Evolutionary conservation across 208 protist species (phyloP).

Genomic region (Trypanosomatidae sp.): DNA sequence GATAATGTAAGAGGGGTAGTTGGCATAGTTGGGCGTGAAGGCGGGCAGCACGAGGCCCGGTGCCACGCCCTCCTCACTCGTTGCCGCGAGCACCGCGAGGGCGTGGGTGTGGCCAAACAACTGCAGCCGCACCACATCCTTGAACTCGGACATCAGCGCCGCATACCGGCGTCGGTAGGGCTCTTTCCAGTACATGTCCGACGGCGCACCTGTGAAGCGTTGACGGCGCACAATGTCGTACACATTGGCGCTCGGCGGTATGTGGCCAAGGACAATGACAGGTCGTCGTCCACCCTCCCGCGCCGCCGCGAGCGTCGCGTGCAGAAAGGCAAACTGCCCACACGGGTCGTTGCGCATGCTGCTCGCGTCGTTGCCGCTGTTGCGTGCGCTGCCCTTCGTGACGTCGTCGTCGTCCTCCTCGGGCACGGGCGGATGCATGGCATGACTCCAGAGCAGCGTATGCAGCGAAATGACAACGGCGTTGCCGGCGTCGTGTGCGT

Average conservation of each 20-base stretch:
- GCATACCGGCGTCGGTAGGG: constrained; percentile 31
- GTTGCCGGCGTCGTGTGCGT: constrained; percentile 9
- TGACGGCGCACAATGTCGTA: constrained; percentile 19
- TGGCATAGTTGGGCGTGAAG: constrained; percentile 44
- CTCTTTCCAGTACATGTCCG: constrained; percentile 60
- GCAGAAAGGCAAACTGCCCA: constrained; percentile 53
- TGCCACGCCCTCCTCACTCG: constrained; percentile 5
- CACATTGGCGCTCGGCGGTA: constrained; percentile 40
- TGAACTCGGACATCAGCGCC: constrained; percentile 26
- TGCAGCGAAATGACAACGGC: constrained; percentile 55
- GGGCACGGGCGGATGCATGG: constrained; percentile 14
- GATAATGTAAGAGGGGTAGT: constrained; percentile 56
- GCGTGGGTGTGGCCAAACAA: constrained; percentile 68
- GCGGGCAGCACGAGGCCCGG: constrained; percentile 36
- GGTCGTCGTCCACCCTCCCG: constrained; percentile 12
- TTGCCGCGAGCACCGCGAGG: constrained; percentile 26
- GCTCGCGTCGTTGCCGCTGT: too few species aligned
- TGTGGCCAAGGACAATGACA: constrained; percentile 68
- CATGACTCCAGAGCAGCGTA: constrained; percentile 52
- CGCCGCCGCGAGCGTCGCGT: constrained; percentile 17
- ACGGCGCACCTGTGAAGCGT: constrained; percentile 9
- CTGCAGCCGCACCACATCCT: constrained; percentile 23
- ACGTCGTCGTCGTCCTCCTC: constrained; percentile 11
- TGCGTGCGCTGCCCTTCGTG: too few species aligned
- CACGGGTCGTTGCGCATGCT: constrained; percentile 76